Percentiles rank a stretch among this genome's conserved stretches.
These are phyloP conservation scores for Penicillium palitans DNA, from an alignment of 2,329 filamentous ascomycete species.

Conservation along the genomic window DNA sequence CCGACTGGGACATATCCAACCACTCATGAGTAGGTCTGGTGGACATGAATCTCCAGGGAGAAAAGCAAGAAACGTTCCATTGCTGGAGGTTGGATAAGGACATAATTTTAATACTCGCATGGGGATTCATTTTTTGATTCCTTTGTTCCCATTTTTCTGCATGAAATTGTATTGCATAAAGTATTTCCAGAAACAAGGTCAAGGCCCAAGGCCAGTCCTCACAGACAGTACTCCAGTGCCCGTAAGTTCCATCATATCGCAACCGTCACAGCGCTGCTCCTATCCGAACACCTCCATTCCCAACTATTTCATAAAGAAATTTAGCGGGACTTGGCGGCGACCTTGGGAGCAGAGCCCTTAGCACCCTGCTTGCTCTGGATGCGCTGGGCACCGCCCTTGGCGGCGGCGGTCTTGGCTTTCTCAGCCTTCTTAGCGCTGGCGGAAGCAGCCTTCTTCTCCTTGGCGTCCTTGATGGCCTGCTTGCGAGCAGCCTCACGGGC, in stretches of 20 bases:
- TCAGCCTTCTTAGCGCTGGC: slow-evolving; percentile 96
- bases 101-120: slow-evolving; percentile 18
- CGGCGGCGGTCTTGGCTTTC: slow-evolving; percentile 90
- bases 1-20: neutral
- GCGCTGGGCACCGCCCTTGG: slow-evolving; percentile 75
- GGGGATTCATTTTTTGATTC: slow-evolving; percentile 27
- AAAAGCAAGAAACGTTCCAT: slow-evolving; percentile 3
- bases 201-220: slow-evolving; percentile 25
- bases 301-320: slow-evolving; percentile 30
- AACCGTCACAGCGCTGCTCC: slow-evolving; percentile 28
- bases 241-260: slow-evolving; percentile 32
- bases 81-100: neutral
- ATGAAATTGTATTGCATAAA: slow-evolving; percentile 30
- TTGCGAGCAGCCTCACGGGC: slow-evolving; percentile 87
- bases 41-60: neutral
- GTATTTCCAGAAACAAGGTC: slow-evolving; percentile 27
- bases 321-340: slow-evolving; percentile 84
- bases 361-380: slow-evolving; percentile 96
- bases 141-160: slow-evolving; percentile 31
- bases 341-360: slow-evolving; percentile 86
- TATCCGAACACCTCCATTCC: slow-evolving; percentile 29
- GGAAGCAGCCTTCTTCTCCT: slow-evolving; percentile 93
- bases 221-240: slow-evolving; percentile 31
- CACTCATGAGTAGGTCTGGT: slow-evolving; percentile 5
- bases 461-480: slow-evolving; percentile 92